Evolutionary conservation across 2,329 filamentous ascomycete genomes (phyloP).

Genomic region (Eutypa lata): DNA sequence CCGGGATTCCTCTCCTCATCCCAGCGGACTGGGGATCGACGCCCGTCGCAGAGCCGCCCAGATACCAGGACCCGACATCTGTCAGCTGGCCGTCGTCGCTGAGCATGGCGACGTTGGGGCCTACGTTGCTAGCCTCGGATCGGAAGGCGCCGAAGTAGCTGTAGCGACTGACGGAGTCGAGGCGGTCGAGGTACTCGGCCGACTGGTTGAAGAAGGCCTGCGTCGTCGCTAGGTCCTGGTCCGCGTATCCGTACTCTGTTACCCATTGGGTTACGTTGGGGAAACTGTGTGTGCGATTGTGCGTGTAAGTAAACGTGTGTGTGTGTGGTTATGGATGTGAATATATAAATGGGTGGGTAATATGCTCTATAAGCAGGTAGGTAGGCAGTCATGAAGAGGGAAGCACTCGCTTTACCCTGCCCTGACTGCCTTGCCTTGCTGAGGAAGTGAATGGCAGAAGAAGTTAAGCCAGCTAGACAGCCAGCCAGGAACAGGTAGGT

Average conservation of each 20-base stretch:
- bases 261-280: slow-evolving; percentile 68
- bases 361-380: too few species aligned
- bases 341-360: too few species aligned
- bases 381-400: too few species aligned
- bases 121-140: slow-evolving; percentile 67
- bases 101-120: slow-evolving; percentile 69
- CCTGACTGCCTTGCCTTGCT: too few species aligned
- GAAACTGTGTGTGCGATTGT: slow-evolving; percentile 47
- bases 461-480: too few species aligned
- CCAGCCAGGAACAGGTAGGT: too few species aligned
- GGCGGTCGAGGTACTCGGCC: slow-evolving; percentile 63
- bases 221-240: slow-evolving; percentile 53
- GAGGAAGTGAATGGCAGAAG: too few species aligned
- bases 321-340: too few species aligned
- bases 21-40: slow-evolving; percentile 31
- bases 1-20: not conserved
- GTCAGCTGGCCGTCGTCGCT: slow-evolving; percentile 66
- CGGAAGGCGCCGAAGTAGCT: slow-evolving; percentile 76
- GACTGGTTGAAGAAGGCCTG: slow-evolving; percentile 67
- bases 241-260: slow-evolving; percentile 69
- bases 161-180: slow-evolving; percentile 63
- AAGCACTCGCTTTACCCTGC: too few species aligned
- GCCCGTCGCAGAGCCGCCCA: slow-evolving; percentile 54
- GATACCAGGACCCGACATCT: slow-evolving; percentile 73
- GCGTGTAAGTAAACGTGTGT: too few species aligned